Evolutionary conservation across 257 asterid species (phyloP), one percentile per base, ranked within the genome.

Genomic region (Solanum infundibuliforme): DNA sequence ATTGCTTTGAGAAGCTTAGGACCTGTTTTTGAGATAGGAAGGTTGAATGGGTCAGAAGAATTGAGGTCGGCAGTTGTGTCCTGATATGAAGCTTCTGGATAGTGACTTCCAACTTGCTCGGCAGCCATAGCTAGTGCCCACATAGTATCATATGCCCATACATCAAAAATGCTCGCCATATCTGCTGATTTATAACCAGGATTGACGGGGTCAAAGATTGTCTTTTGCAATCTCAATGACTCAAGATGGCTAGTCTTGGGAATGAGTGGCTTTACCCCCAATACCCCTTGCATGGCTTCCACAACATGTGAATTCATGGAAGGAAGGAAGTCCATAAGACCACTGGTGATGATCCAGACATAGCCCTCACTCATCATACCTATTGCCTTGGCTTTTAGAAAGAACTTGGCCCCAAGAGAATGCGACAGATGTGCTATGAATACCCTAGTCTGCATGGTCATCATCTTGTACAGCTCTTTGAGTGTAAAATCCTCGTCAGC

Each of bases 231-330:
- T 27, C 87, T 72, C 16, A 79, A 81, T 2, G 88, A 83, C 6
- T 43, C 36, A 55, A 89, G 79, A 86, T 62, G 62, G 68, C 74
- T 35, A 16, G 92, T 88, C 34, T 73, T 35, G 12, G 90, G 89
- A 52, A 90, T 83, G 16, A 89, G 74, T 25, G 92, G 92, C 75
- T 74, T 87, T 69, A 90, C 91, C 4, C 94, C 94, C 18, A 90
- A 62, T 77, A 90, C 92, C 10, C 94, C 94, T 62, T 92, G 90
- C 94, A 92, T 90, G n/a, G 92, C 87, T 83, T 89, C 92, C 35
- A 73, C 87, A 31, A 85, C 91, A 34, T 89, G 86, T 16, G 89
- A 81, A 14, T 58, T 46, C 84, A 68, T 35, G 62, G 88, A 84
- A 60, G 86, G 65, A 83, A 91, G 88, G 21, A 88, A 60, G 83